These are phyloP conservation scores for Lentinula aciculospora DNA, from an alignment of 768 basidiomycete genomes.

Conservation along the genomic window DNA sequence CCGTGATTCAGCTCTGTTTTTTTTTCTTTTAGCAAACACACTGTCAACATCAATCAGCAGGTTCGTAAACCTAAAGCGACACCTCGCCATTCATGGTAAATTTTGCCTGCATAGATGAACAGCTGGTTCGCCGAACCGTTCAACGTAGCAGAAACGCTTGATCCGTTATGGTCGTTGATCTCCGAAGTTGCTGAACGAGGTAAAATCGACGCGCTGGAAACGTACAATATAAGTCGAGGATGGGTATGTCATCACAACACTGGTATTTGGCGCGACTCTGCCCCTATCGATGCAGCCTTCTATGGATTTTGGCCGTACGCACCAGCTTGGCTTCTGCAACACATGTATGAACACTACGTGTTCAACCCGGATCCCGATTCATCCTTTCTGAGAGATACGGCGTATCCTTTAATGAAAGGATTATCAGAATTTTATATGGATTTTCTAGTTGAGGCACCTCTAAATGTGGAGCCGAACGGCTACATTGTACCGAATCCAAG, in stretches of 20 bases:
- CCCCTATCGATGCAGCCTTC: slow-evolving; percentile 14
- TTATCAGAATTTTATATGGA: slow-evolving; percentile 9
- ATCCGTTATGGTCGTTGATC: slow-evolving; percentile 10
- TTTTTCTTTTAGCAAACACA: slow-evolving; percentile 10
- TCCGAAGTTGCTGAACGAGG: slow-evolving; percentile 14
- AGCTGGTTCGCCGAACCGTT: slow-evolving; percentile 14
- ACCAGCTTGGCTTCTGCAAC: slow-evolving; percentile 11
- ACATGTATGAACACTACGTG: slow-evolving; percentile 12
- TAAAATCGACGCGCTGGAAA: slow-evolving; percentile 7
- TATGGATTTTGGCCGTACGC: slow-evolving; percentile 15
- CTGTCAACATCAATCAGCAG: slow-evolving; percentile 14
- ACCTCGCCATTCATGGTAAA: neutral
- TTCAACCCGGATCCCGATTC: slow-evolving; percentile 4
- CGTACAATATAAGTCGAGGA: slow-evolving; percentile 12
- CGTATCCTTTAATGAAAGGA: slow-evolving; percentile 10
- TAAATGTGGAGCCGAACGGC: slow-evolving; percentile 3
- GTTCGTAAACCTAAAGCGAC: slow-evolving; percentile 8
- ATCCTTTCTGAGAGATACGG: slow-evolving; percentile 7
- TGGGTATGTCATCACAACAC: slow-evolving; percentile 15
- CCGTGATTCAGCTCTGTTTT: neutral
- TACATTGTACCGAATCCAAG: slow-evolving; percentile 10
- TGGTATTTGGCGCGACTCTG: slow-evolving; percentile 1
- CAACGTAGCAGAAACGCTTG: slow-evolving; percentile 13
- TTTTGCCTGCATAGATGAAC: neutral
- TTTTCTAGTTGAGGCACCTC: slow-evolving; percentile 6